Base-by-base conservation (phyloP, 2,329 filamentous ascomycete species). In the Diaporthe destruens region DNA sequence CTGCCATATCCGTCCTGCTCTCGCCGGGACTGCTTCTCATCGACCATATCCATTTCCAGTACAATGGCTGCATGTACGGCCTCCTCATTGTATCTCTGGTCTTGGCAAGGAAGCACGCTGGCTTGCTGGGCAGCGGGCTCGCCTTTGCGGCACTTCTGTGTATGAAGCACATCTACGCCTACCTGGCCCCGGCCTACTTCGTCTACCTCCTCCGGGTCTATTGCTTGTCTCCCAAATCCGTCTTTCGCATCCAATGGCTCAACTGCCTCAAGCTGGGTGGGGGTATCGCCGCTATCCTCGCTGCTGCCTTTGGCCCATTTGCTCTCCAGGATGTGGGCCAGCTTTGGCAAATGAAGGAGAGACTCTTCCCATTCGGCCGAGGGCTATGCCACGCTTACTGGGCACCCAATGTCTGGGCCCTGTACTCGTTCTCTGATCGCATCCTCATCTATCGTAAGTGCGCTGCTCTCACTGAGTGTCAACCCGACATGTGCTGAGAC, bases 41-140 rank as follows among this genome's bases (percentile, higher is more conserved):
- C 81, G 96, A 99, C 80, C 96, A 99, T 81, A 96, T 98, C 76
- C 95, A 98, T 82, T 99, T 99, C 82, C 96, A 99, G 85, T 99
- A 99, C 85, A 99, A 99, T 85, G 96, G 96, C 53, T 95, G 95
- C 83, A 90, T 99, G 83, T 99, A 98, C 81, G 96, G 96, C 49
- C 85, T 98, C 55, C 86, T 99, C 66, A 89, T 98, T 49, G 87
- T 96, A 69, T 98, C 96, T 2, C 87, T 99, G 61, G 93, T 97
- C 1, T 85, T 97, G 73, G 94, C 95, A 8, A 91, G 94, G 66
- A 90, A 92, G 77, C 90, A 89, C 79, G 92, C 92, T 3, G 93
- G 93, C 0, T 85, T 96, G 44, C 87, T 98, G 16, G 85, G 87
- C 57, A 96, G 95, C 77, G 96, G 95, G 0, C 85, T 97, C 2